Percentiles rank a stretch among this genome's conserved stretches.
Conservation (phyloP, 2,329 filamentous ascomycete species). For the Metarhizium humberi region DNA sequence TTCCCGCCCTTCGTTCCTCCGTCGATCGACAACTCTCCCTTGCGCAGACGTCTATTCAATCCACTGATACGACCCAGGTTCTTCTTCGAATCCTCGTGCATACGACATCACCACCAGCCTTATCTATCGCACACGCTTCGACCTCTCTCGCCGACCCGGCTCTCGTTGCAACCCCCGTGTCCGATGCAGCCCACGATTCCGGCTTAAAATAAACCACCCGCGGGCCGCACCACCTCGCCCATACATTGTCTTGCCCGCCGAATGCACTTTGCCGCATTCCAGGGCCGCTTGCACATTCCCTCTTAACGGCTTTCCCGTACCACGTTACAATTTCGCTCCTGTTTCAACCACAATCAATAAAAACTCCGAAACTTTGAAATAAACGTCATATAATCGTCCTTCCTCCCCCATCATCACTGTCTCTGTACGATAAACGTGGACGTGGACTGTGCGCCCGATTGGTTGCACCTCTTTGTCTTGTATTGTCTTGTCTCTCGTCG, state of each 20-base stretch:
- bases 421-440: not conserved
- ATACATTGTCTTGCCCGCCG: not conserved
- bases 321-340: not conserved
- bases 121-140: no score
- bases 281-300: not conserved
- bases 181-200: not conserved
- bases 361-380: not conserved
- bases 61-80: no score
- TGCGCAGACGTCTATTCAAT: not conserved
- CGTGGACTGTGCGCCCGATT: not conserved
- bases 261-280: constrained; percentile 2
- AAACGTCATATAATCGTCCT: not conserved
- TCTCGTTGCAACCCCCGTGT: not conserved
- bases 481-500: no score
- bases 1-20: not conserved
- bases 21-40: not conserved
- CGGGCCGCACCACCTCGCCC: not conserved
- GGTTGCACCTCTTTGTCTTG: not conserved
- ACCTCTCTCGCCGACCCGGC: no score
- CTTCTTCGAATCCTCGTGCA: not conserved
- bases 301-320: not conserved
- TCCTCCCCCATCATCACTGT: not conserved
- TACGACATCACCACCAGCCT: not conserved
- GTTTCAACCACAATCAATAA: not conserved
- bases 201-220: not conserved